A percentile compares a stretch with the other conserved stretches of the same genome.
Evolutionary conservation across 208 protist species (phyloP).

Genomic region (Trypanosoma platydactyli): DNA sequence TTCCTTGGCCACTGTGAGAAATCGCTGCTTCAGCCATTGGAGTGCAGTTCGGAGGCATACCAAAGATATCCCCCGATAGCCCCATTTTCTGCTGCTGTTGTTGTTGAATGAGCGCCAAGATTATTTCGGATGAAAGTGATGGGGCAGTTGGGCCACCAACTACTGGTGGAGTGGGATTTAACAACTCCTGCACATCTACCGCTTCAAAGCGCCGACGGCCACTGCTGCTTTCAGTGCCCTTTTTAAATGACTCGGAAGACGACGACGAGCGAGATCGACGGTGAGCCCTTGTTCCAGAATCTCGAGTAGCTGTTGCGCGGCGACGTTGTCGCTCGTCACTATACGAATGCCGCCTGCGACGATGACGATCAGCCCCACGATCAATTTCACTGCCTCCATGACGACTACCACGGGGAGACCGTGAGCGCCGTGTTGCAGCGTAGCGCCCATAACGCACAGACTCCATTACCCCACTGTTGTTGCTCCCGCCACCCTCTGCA

Average conservation of each 20-base stretch:
- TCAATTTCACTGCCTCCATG: constrained; percentile 3
- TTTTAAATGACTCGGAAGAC: neutral
- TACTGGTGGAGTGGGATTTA: neutral
- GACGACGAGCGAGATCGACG: constrained; percentile 19
- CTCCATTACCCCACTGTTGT: neutral
- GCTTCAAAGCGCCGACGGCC: constrained; percentile 17
- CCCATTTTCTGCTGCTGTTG: constrained; percentile 10
- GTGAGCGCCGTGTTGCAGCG: constrained; percentile 13
- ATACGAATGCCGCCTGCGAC: constrained; percentile 4
- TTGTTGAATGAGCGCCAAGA: constrained; percentile 14
- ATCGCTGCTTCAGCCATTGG: neutral
- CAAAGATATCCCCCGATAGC: neutral
- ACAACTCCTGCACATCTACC: constrained; percentile 26
- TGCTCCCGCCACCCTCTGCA: neutral
- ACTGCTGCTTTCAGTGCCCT: neutral
- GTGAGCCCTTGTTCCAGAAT: neutral
- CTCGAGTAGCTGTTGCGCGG: constrained; percentile 1
- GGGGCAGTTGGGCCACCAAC: neutral
- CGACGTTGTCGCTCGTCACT: constrained; percentile 18
- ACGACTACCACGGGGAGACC: constrained; percentile 3
- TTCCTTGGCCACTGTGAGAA: neutral
- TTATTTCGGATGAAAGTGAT: constrained; percentile 5
- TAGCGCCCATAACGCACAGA: constrained; percentile 29
- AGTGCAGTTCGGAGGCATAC: neutral
- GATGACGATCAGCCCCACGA: constrained; percentile 12